These are phyloP conservation scores for Neodidymelliopsis sp. DNA, from an alignment of 2,329 filamentous ascomycete species.

Conservation along the genomic window DNA sequence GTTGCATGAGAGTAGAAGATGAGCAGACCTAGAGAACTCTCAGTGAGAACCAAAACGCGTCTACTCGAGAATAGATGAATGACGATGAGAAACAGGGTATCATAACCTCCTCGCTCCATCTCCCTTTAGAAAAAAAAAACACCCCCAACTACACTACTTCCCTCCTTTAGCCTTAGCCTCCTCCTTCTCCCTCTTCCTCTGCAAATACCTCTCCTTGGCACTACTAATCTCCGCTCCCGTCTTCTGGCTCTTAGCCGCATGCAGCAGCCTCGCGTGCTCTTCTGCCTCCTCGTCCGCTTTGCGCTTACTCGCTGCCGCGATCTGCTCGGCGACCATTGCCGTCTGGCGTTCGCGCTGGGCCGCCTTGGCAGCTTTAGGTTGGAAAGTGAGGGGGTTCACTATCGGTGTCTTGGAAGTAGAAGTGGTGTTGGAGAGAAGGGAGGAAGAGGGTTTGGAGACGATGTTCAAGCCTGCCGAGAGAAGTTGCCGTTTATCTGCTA, in stretches of 20 bases:
- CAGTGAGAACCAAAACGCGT: too few species aligned
- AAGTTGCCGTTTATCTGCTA: conserved; percentile 84
- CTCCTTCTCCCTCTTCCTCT: conserved; percentile 76
- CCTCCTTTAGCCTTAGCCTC: conserved; percentile 69
- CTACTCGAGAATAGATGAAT: too few species aligned
- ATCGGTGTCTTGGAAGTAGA: too few species aligned
- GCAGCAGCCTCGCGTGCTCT: conserved; percentile 68
- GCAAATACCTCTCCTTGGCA: conserved; percentile 80
- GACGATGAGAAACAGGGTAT: too few species aligned
- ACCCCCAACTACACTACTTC: too few species aligned
- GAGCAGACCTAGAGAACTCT: too few species aligned
- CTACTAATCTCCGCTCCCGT: conserved; percentile 77
- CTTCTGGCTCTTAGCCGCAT: conserved; percentile 77
- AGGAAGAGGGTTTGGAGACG: conserved; percentile 67
- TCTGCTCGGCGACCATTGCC: conserved; percentile 78
- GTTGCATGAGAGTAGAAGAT: too few species aligned
- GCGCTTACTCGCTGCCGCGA: conserved; percentile 76
- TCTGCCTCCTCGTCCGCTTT: conserved; percentile 73
- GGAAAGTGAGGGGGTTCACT: conserved; percentile 34
- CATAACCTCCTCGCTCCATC: too few species aligned
- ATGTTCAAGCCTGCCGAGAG: conserved; percentile 79
- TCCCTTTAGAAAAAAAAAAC: too few species aligned
- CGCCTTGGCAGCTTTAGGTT: conserved; percentile 58
- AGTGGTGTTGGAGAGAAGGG: too few species aligned
- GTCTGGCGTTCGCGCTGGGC: conserved; percentile 79